phyloP scores from a whole-genome alignment of 176 grass and related monocot species.

The Aegilops tauschii region DNA sequence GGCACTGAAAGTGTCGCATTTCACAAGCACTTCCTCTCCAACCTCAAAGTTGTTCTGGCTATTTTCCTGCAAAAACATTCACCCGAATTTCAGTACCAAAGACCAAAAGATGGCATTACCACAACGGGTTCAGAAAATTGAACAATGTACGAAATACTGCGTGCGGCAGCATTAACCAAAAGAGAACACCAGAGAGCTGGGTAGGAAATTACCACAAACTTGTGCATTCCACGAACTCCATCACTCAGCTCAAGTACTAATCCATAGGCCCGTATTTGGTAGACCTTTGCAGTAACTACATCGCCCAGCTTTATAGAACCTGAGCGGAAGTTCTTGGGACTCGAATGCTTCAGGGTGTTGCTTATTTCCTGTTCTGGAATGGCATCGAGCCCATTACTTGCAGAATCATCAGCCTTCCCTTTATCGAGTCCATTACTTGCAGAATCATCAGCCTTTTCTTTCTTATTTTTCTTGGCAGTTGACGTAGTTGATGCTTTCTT shows the following conservation, averaged over 20 bases:
- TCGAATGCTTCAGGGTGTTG: slow-evolving; percentile 20
- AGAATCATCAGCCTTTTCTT: slow-evolving; percentile 22
- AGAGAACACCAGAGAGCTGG: not conserved
- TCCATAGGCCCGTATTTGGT: slow-evolving; percentile 78
- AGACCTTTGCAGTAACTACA: slow-evolving; percentile 72
- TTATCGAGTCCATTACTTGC: slow-evolving; percentile 14
- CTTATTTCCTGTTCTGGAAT: slow-evolving; percentile 30
- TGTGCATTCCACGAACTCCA: slow-evolving; percentile 86
- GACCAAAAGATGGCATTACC: not conserved
- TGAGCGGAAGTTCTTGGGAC: slow-evolving; percentile 22
- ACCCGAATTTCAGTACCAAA: not conserved
- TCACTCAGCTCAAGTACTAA: slow-evolving; percentile 82
- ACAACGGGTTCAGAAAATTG: not conserved
- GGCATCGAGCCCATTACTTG: slow-evolving; percentile 18
- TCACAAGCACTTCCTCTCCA: slow-evolving; percentile 62
- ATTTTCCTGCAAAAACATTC: slow-evolving; percentile 47
- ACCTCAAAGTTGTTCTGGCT: slow-evolving; percentile 55
- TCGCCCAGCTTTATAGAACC: slow-evolving; percentile 74
- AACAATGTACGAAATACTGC: not conserved
- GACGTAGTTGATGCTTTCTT: slow-evolving; percentile 33
- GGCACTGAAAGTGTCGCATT: slow-evolving; percentile 56
- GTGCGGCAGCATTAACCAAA: not conserved
- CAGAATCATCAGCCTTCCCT: slow-evolving; percentile 21
- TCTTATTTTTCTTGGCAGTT: slow-evolving; percentile 45
- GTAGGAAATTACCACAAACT: slow-evolving; percentile 74